Conservation (phyloP, 208 protist species). For the Leishmania aethiopica region DNA sequence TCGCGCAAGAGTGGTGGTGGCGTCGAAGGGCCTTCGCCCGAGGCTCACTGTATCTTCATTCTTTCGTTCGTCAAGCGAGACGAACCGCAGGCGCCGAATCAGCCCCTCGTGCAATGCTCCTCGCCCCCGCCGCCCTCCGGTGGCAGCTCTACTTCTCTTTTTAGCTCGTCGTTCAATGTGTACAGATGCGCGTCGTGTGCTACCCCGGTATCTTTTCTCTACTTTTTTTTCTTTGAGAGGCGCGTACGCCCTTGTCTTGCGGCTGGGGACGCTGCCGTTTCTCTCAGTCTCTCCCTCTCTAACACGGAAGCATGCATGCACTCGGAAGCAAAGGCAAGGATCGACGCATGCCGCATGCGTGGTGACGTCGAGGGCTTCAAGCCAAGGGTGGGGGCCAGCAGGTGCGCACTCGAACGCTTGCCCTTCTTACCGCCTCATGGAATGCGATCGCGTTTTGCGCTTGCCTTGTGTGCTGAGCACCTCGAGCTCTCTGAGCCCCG, state of each 20-base stretch:
- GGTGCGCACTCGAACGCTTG: no score
- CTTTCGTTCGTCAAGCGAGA: neutral
- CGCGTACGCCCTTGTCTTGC: neutral
- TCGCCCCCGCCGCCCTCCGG: neutral
- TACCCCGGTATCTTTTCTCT: neutral
- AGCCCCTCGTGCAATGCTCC: neutral
- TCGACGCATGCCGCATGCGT: neutral
- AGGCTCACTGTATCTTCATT: neutral
- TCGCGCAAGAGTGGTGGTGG: neutral
- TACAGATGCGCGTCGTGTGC: neutral
- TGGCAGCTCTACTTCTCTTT: neutral
- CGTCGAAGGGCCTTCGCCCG: neutral
- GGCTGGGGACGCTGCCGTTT: neutral
- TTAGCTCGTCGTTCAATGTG: neutral
- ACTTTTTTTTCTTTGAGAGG: neutral
- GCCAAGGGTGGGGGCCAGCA: neutral
- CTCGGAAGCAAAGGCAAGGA: neutral
- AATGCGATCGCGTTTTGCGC: neutral
- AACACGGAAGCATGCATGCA: neutral
- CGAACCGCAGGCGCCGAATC: neutral
- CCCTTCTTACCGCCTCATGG: neutral
- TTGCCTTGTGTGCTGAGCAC: neutral
- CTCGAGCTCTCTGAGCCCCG: neutral
- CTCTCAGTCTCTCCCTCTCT: neutral
- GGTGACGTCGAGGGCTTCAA: neutral